A percentile compares a stretch with the other conserved stretches of the same genome.
Conservation (phyloP, 352 stramenopile species). For the Phytophthora pistaciae region DNA sequence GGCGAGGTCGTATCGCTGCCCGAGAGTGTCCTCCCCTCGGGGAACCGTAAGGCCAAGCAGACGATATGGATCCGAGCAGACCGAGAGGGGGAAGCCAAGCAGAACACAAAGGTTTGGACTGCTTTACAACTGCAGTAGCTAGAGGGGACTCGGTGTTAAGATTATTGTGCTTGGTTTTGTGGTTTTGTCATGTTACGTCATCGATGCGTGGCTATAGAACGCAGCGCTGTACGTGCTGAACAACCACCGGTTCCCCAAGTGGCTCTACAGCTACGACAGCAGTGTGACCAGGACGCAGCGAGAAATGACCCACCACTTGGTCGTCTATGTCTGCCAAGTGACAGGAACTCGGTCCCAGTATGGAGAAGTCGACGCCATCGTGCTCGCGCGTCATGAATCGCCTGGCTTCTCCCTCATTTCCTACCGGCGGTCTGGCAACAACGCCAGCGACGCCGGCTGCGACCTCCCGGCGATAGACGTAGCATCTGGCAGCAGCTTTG, state of each 20-base stretch:
- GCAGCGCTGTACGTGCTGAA: conserved; percentile 52
- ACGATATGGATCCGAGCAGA: conserved; percentile 50
- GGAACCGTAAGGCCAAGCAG: conserved; percentile 15
- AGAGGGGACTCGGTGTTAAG: neutral
- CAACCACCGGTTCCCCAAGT: conserved; percentile 64
- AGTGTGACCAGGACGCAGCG: conserved; percentile 55
- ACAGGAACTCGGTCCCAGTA: conserved; percentile 5
- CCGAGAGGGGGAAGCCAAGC: conserved; percentile 45
- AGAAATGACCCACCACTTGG: conserved; percentile 56
- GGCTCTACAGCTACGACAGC: conserved; percentile 65
- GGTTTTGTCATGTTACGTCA: neutral
- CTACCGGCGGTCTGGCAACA: conserved; percentile 39
- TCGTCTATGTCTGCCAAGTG: conserved; percentile 48
- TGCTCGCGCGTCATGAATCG: conserved; percentile 46
- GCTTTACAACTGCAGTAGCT: neutral
- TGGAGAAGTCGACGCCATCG: conserved; percentile 18
- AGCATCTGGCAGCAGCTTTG: conserved; percentile 7
- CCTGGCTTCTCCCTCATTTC: conserved; percentile 47
- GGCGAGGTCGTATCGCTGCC: conserved; percentile 31
- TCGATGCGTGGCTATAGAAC: conserved; percentile 45
- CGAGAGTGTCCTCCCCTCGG: conserved; percentile 6
- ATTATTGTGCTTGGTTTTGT: neutral
- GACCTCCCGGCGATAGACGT: conserved; percentile 21
- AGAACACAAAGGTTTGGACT: conserved; percentile 37
- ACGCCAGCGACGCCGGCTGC: conserved; percentile 9